Percentiles rank a stretch among this genome's conserved stretches.
These are phyloP conservation scores for Solanum phureja DNA, from an alignment of 257 asterid species.

Conservation along the genomic window DNA sequence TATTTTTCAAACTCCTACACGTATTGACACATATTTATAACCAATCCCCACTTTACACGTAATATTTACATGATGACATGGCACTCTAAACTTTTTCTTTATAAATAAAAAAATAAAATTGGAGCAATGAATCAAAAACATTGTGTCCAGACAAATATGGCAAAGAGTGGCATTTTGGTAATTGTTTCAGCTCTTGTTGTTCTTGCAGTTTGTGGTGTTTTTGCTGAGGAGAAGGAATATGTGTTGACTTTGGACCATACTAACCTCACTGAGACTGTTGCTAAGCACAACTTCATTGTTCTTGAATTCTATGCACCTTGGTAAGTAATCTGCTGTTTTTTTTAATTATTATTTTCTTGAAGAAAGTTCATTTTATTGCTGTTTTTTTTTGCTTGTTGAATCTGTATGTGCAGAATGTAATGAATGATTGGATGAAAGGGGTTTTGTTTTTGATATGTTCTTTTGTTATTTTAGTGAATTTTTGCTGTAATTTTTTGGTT, in stretches of 20 bases:
- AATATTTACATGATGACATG: background rate
- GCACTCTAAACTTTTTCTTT: background rate
- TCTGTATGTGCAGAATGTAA: background rate
- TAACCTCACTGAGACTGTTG: conserved; percentile 41
- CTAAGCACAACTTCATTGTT: conserved; percentile 52
- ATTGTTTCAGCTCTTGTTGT: conserved; percentile 2
- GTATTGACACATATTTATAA: background rate
- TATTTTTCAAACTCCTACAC: background rate
- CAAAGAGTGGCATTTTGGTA: conserved; percentile 8
- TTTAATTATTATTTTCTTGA: background rate
- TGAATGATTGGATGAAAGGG: background rate
- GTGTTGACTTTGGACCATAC: conserved; percentile 65
- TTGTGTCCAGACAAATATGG: background rate
- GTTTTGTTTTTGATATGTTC: background rate
- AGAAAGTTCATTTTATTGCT: background rate
- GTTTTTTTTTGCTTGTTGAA: background rate
- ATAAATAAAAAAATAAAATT: background rate
- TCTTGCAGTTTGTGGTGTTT: conserved; percentile 12
- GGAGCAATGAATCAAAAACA: background rate
- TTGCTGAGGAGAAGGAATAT: conserved; percentile 35
- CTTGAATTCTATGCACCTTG: conserved; percentile 78
- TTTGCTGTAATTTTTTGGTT: background rate
- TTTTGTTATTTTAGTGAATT: background rate
- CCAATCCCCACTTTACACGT: background rate
- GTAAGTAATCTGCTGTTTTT: conserved; percentile 9